Evolutionary conservation across 2,329 filamentous ascomycete genomes (phyloP), one percentile per base, ranked within the genome.

Genomic region (Fusarium torulosum): DNA sequence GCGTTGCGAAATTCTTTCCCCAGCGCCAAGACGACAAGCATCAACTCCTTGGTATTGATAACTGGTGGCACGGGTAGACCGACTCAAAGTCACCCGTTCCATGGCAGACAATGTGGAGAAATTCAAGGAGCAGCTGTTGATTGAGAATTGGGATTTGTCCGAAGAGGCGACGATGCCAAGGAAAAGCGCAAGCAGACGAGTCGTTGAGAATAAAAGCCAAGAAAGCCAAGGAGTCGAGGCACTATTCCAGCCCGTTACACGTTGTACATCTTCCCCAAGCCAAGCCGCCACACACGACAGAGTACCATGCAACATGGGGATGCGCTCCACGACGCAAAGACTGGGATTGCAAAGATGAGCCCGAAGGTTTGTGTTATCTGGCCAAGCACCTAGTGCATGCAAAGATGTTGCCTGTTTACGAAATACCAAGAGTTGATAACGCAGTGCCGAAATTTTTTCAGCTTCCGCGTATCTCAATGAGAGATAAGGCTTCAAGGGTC

Each of bases 101-200:
- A 37, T 45, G 67, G 54, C 46, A 57, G 64, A 55, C 38, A 9
- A 38, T 58, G 67, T 70, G 67, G 68, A 54, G 54, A 63, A 58
- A 15, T 15, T 10, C 8, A 19, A 63, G 52, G 29, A 57, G 40
- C 27, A 42, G 37, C 55, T 37, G 44, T 58, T 69, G 61, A 60
- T 37, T 61, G 33, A 54, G 59, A 21, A 27, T 40, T 41, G n/a
- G 58, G 38, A 54, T 71, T 71, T 69, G 68, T 46, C 61, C 68
- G 62, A 69, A 47, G 65, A 64, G 65, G 55, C 55, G 45, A 54
- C 35, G 66, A 69, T 71, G 68, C 65, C 65, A 71, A 67, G 68
- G 55, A n/a, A 35, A 46, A 51, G 47, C 37, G 56, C 56, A 53
- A 52, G 53, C 40, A 55, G 56, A 38, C 56, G 50, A 68, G 63